Evolutionary conservation across 805 yeast genomes (phyloP), one percentile per base, ranked within the genome.

Genomic region (Cyberlindnera nakhonratchasimensis): DNA sequence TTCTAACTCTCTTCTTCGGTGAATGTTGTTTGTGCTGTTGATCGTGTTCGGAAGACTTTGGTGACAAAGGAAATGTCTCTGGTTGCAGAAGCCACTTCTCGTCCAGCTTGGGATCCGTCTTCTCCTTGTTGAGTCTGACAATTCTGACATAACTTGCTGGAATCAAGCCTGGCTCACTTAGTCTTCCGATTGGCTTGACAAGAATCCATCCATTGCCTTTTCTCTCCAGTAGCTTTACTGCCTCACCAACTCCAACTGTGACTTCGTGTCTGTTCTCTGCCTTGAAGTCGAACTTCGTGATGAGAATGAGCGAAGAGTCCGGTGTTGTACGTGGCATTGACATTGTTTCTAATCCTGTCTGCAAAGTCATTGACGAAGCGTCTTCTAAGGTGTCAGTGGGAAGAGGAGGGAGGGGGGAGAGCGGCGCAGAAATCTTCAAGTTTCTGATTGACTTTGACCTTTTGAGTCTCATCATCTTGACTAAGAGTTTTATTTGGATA

Each of bases 181-280:
- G 43, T 44, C 69, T 64, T 31, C 74, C 75, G 25, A 78, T 67
- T n/a, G 75, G 71, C 54, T 77, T 76, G 8, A 75, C 83, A 32
- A 75, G 55, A 2, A 77, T 57, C 80, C 81, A 76, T 2, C 81
- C 83, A 50, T 72, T 70, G 1, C 72, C 72, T 31, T 64, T 67
- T 30, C 72, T 58, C 39, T 72, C 72, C 5, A 77, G 46, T 17
- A 79, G 57, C 52, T 74, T 77, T 21, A 79, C 58, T 14, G 75
- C 69, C 45, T 76, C 82, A 11, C 82, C 82, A 29, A 69, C 69
- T 3, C 60, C 57, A 2, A 75, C 64, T 1, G 70, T 51, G 7
- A 79, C 57, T 51, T 79, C 84, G 34, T 64, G 61, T 5, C 52
- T 46, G 33, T 61, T 56, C 52, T 75, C 73, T 2, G 75, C 74